Percentiles rank a stretch among this genome's conserved stretches.
Evolutionary conservation across 495 filamentous ascomycete species (phyloP).

Genomic region (Aspergillus panamensis): DNA sequence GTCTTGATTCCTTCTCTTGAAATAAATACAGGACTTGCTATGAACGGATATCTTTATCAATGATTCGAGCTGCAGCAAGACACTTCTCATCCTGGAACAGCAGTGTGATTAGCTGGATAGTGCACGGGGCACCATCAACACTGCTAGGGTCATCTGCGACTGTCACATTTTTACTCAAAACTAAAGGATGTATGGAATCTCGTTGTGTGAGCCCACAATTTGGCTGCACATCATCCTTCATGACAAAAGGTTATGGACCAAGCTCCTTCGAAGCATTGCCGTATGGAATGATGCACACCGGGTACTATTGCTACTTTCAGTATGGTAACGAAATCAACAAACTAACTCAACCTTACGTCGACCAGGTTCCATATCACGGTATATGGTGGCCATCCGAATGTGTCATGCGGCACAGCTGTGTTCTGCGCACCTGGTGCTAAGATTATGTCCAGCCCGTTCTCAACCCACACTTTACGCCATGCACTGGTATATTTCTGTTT

Average conservation of each 20-base stretch:
- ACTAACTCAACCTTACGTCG: slow-evolving; percentile 38
- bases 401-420: slow-evolving; percentile 51
- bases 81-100: slow-evolving; percentile 45
- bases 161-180: background rate
- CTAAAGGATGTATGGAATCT: background rate
- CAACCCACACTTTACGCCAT: slow-evolving; percentile 25
- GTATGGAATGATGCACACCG: slow-evolving; percentile 37
- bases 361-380: slow-evolving; percentile 51
- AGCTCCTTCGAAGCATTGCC: slow-evolving; percentile 32
- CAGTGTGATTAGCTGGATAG: slow-evolving; percentile 38
- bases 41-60: slow-evolving; percentile 27
- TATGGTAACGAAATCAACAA: background rate
- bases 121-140: slow-evolving; percentile 38
- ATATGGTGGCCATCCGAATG: slow-evolving; percentile 49
- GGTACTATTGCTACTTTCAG: slow-evolving; percentile 27
- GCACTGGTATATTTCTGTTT: slow-evolving; percentile 11
- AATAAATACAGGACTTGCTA: background rate
- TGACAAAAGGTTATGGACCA: slow-evolving; percentile 30
- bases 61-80: slow-evolving; percentile 32
- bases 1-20: background rate
- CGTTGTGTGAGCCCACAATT: slow-evolving; percentile 28
- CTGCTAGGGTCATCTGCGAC: slow-evolving; percentile 31
- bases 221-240: slow-evolving; percentile 29
- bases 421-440: slow-evolving; percentile 45
- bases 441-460: slow-evolving; percentile 41